Evolutionary conservation across 2,329 filamentous ascomycete species (phyloP).

Genomic region (Cercospora zeae-maydis): DNA sequence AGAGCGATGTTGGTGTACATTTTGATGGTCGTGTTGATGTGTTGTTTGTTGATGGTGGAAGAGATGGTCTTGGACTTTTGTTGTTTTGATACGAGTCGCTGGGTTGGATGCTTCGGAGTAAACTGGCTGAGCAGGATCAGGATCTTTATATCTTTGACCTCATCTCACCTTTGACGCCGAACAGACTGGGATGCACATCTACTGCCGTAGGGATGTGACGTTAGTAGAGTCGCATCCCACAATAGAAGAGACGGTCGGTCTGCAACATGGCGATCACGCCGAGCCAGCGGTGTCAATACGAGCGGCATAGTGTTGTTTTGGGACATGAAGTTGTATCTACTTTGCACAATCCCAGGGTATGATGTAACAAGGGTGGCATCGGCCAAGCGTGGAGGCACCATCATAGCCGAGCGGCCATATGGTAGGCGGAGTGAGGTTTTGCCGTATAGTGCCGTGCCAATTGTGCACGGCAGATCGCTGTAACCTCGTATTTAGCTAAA

Average conservation of each 20-base stretch:
- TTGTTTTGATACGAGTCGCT: background rate
- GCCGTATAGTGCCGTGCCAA: background rate
- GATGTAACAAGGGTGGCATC: conserved; percentile 9
- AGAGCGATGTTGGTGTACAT: conserved; percentile 28
- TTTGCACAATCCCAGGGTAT: conserved; percentile 2
- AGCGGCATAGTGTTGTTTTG: background rate
- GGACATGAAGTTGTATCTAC: background rate
- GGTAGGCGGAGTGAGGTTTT: background rate
- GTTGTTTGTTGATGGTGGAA: background rate
- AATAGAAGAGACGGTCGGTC: background rate
- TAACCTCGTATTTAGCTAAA: background rate
- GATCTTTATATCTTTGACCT: background rate
- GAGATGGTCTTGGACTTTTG: background rate
- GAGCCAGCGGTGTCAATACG: background rate
- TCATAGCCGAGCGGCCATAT: background rate
- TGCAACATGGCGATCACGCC: background rate
- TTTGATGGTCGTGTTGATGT: conserved; percentile 15
- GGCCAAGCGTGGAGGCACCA: background rate
- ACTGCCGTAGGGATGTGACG: background rate
- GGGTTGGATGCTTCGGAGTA: background rate
- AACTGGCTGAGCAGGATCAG: background rate
- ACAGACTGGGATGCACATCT: background rate
- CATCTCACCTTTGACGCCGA: background rate
- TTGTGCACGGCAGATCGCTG: background rate
- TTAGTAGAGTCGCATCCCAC: background rate